Conservation (phyloP, 2,329 filamentous ascomycete species). For the Parastagonospora nodorum region DNA sequence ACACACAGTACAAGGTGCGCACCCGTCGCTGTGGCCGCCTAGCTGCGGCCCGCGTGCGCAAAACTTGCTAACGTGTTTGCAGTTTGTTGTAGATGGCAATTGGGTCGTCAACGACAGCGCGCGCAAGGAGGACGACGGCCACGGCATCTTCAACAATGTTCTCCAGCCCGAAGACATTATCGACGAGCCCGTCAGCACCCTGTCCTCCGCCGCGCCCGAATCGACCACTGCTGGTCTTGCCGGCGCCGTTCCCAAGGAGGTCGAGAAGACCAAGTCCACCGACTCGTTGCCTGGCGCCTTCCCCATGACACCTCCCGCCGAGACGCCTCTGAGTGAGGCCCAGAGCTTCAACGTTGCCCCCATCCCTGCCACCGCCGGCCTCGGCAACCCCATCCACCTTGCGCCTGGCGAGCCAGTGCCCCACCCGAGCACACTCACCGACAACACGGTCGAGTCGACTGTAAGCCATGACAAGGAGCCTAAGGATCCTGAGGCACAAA, state of each 20-base stretch:
- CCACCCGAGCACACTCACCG: conserved; percentile 64
- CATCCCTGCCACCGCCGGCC: conserved; percentile 61
- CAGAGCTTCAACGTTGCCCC: conserved; percentile 62
- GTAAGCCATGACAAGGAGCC: conserved; percentile 41
- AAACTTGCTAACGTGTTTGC: conserved; percentile 28
- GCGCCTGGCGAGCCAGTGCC: conserved; percentile 82
- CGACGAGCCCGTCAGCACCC: conserved; percentile 56
- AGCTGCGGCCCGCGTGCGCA: conserved; percentile 8
- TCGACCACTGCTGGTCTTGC: conserved; percentile 75
- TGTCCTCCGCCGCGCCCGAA: conserved; percentile 71
- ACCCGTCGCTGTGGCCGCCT: conserved; percentile 3
- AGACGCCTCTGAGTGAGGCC: conserved; percentile 49
- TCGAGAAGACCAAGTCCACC: conserved; percentile 24
- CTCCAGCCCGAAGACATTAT: conserved; percentile 74
- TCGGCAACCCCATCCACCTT: conserved; percentile 79
- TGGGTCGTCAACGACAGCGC: conserved; percentile 85
- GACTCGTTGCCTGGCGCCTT: conserved; percentile 66
- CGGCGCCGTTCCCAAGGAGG: conserved; percentile 67
- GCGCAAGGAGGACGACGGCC: conserved; percentile 79
- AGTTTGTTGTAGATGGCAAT: conserved; percentile 94
- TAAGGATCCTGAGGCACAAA: conserved; percentile 42
- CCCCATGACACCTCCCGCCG: conserved; percentile 73
- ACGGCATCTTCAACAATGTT: conserved; percentile 92
- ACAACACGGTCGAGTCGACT: conserved; percentile 72
- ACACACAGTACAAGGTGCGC: conserved; percentile 91